phyloP scores from a whole-genome alignment of 192 early-diverging fungal genomes.

The Umbelopsis sp. region DNA sequence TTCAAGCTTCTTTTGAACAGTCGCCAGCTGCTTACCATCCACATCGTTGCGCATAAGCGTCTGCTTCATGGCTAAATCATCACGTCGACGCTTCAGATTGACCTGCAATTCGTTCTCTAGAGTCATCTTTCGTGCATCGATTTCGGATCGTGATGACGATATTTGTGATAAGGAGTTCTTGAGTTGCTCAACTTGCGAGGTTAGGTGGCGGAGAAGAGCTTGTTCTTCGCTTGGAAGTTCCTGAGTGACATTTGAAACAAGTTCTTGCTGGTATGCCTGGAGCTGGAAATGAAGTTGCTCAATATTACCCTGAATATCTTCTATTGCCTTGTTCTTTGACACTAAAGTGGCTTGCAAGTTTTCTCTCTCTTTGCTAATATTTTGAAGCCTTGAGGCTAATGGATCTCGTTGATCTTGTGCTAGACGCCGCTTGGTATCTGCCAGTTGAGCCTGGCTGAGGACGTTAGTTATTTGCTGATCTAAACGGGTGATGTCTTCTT shows the following conservation, averaged over 20 bases:
- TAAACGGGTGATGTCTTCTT: constrained; percentile 55
- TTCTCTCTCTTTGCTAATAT: constrained; percentile 66
- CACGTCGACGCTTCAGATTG: constrained; percentile 67
- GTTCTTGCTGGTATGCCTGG: constrained; percentile 59
- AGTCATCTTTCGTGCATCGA: constrained; percentile 71
- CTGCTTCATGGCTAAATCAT: constrained; percentile 70
- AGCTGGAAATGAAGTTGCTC: constrained; percentile 61
- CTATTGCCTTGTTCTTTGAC: constrained; percentile 57
- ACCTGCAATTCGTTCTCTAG: constrained; percentile 73
- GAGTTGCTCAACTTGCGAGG: constrained; percentile 54
- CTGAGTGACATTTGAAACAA: constrained; percentile 58
- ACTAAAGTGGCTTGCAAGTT: constrained; percentile 52
- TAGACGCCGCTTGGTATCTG: constrained; percentile 55
- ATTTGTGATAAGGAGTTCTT: constrained; percentile 58
- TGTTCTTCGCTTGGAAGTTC: constrained; percentile 61
- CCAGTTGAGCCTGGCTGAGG: constrained; percentile 60
- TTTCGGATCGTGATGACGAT: constrained; percentile 55
- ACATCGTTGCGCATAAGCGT: constrained; percentile 46
- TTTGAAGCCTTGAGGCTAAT: constrained; percentile 56
- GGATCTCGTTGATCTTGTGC: constrained; percentile 60
- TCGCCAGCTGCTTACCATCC: constrained; percentile 32
- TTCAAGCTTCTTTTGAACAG: constrained; percentile 9
- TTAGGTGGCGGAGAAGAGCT: constrained; percentile 49
- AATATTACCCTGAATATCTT: constrained; percentile 46
- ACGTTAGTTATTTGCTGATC: constrained; percentile 67